Evolutionary conservation across 495 filamentous ascomycete species (phyloP).

Genomic region (Parmelia sp.): DNA sequence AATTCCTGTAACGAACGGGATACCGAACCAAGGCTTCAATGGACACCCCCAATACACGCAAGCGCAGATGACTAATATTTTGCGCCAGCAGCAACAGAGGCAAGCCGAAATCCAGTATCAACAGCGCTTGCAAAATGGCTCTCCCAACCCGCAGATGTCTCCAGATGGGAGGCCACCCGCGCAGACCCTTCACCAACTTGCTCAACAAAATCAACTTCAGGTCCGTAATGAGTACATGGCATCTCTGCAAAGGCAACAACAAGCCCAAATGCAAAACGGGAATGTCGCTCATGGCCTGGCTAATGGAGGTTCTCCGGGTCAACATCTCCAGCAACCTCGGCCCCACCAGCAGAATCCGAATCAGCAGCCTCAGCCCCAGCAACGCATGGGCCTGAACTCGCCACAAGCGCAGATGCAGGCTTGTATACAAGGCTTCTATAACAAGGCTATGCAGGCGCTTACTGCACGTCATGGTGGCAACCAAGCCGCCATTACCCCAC

Average conservation of each 20-base stretch:
- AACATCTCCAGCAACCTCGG: slow-evolving; percentile 9
- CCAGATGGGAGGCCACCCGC: slow-evolving; percentile 15
- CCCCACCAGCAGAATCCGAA: not conserved
- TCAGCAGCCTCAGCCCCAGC: slow-evolving; percentile 35
- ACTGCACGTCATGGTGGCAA: not conserved
- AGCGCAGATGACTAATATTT: slow-evolving; percentile 35
- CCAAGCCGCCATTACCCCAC: not conserved
- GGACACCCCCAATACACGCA: slow-evolving; percentile 36
- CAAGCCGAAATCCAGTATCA: slow-evolving; percentile 33
- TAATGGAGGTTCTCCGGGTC: slow-evolving; percentile 13
- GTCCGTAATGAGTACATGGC: slow-evolving; percentile 6
- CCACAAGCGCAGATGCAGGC: not conserved
- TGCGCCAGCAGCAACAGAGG: slow-evolving; percentile 27
- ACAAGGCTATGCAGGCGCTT: not conserved
- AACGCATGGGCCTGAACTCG: not conserved
- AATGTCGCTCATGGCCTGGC: slow-evolving; percentile 5
- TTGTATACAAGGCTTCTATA: slow-evolving; percentile 31
- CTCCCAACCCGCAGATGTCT: slow-evolving; percentile 18
- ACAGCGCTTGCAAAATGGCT: slow-evolving; percentile 18
- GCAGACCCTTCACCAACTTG: slow-evolving; percentile 15
- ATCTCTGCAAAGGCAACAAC: slow-evolving; percentile 16
- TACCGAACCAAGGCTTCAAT: slow-evolving; percentile 33
- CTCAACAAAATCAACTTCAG: slow-evolving; percentile 16
- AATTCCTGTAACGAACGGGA: slow-evolving; percentile 52
- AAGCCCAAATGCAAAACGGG: slow-evolving; percentile 21